phyloP scores from a whole-genome alignment of 2,329 filamentous ascomycete genomes.

The Paecilomyces niveus region DNA sequence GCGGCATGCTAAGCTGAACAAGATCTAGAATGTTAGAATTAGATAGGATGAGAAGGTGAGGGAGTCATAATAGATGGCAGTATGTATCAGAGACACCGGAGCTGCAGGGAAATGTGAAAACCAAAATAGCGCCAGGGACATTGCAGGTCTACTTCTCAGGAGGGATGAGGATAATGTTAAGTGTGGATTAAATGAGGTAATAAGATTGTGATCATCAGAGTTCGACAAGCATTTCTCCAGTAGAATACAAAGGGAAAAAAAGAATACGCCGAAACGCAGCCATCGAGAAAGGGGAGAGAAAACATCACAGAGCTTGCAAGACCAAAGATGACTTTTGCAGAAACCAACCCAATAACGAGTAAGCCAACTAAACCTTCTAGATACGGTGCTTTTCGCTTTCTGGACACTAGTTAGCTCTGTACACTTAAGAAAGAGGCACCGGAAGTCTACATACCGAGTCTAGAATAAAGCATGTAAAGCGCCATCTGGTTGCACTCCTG shows the following conservation, averaged over 20 bases:
- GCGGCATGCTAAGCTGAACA: slow-evolving; percentile 37
- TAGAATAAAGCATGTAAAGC: slow-evolving; percentile 97
- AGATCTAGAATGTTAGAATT: slow-evolving; percentile 13
- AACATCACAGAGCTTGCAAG: slow-evolving; percentile 13
- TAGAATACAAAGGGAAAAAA: slow-evolving; percentile 26
- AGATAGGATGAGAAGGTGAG: not conserved
- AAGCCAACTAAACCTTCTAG: slow-evolving; percentile 26
- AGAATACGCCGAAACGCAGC: slow-evolving; percentile 8
- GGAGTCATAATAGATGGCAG: not conserved
- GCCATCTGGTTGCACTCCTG: slow-evolving; percentile 99
- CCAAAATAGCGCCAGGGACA: not conserved
- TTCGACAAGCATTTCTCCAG: slow-evolving; percentile 16
- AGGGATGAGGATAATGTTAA: slow-evolving; percentile 1
- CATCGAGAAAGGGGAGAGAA: slow-evolving; percentile 6
- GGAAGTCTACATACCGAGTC: slow-evolving; percentile 64
- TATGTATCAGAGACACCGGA: not conserved
- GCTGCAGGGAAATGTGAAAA: not conserved
- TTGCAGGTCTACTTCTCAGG: not conserved
- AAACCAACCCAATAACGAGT: slow-evolving; percentile 2
- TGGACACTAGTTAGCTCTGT: slow-evolving; percentile 24
- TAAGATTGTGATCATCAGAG: slow-evolving; percentile 1
- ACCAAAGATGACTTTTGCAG: slow-evolving; percentile 6
- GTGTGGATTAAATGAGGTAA: slow-evolving; percentile 2
- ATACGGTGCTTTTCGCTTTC: slow-evolving; percentile 73
- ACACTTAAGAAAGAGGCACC: not conserved